These are phyloP conservation scores for Chaetomiaceae sp. DNA, from an alignment of 2,329 filamentous ascomycete species.

Conservation along the genomic window DNA sequence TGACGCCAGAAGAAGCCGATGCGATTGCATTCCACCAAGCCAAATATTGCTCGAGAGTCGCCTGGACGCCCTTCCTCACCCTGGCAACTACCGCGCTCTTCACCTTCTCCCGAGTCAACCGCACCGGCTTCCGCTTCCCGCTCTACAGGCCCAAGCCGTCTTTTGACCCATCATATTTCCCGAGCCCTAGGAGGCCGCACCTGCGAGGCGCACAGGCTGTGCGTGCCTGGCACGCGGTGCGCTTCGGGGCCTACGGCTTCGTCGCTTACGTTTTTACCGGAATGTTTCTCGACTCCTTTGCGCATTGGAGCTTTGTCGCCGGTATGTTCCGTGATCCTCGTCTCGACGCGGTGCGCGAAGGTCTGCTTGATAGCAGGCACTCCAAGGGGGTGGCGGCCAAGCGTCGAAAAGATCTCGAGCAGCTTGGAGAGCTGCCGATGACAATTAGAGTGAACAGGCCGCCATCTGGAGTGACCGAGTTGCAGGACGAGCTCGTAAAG, in stretches of 20 bases:
- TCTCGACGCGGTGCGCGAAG: conserved; percentile 3
- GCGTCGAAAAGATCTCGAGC: conserved; percentile 1
- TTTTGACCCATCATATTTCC: conserved; percentile 19
- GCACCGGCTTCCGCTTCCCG: conserved; percentile 18
- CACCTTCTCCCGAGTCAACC: conserved; percentile 11
- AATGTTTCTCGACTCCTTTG: conserved; percentile 2
- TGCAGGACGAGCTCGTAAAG: no score
- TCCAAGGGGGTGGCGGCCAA: no score
- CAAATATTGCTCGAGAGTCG: background rate
- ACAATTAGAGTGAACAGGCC: no score
- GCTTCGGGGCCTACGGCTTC: conserved; percentile 11
- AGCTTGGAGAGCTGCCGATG: no score
- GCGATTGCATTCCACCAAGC: conserved; percentile 14
- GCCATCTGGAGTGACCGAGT: no score
- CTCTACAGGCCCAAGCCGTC: conserved; percentile 18
- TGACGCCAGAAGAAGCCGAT: conserved; percentile 16
- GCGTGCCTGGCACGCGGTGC: conserved; percentile 14
- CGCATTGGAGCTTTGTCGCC: conserved; percentile 5
- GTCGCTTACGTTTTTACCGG: conserved; percentile 1
- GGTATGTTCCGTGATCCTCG: conserved; percentile 6
- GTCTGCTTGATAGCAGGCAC: no score
- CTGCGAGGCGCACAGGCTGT: conserved; percentile 9
- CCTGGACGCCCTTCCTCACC: conserved; percentile 8
- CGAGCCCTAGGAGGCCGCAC: conserved; percentile 3
- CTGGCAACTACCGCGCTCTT: conserved; percentile 8